Evolutionary conservation across 495 filamentous ascomycete species (phyloP).

Genomic region (Penicillium goetzii): DNA sequence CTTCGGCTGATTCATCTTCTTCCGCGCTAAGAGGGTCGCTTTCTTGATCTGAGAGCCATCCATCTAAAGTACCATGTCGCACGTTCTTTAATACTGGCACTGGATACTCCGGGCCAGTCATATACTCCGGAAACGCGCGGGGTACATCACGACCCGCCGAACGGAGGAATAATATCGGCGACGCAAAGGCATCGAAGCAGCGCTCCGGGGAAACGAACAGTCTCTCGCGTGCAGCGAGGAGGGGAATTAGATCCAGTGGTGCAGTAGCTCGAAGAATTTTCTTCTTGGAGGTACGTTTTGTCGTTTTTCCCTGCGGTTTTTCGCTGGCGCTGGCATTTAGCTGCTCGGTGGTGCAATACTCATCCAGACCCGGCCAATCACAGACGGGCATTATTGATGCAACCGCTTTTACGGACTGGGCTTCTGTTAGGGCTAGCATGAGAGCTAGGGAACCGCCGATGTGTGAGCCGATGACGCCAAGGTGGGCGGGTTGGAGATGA

Average conservation of each 20-base stretch:
- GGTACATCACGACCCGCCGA: conserved; percentile 50
- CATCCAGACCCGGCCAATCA: conserved; percentile 47
- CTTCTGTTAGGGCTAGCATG: conserved; percentile 64
- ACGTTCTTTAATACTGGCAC: conserved; percentile 31
- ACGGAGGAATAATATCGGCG: conserved; percentile 61
- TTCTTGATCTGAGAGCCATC: conserved; percentile 12
- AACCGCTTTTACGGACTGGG: conserved; percentile 42
- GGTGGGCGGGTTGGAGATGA: conserved; percentile 32
- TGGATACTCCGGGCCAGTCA: conserved; percentile 42
- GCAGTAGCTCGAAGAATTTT: conserved; percentile 19
- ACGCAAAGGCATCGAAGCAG: conserved; percentile 63
- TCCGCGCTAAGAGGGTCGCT: conserved; percentile 16
- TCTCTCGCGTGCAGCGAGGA: conserved; percentile 41
- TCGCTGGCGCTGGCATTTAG: background rate
- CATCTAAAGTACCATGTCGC: background rate
- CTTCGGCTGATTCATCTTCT: background rate
- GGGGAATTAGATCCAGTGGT: conserved; percentile 39
- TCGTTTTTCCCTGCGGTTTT: background rate
- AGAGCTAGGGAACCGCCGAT: conserved; percentile 59
- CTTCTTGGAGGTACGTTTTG: conserved; percentile 13
- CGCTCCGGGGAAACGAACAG: conserved; percentile 53
- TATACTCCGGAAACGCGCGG: conserved; percentile 36
- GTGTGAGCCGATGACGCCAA: conserved; percentile 57
- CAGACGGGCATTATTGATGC: conserved; percentile 43
- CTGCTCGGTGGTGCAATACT: conserved; percentile 34